phyloP scores from a whole-genome alignment of 1,284 basidiomycete genomes.

The Naganishia sp. region DNA sequence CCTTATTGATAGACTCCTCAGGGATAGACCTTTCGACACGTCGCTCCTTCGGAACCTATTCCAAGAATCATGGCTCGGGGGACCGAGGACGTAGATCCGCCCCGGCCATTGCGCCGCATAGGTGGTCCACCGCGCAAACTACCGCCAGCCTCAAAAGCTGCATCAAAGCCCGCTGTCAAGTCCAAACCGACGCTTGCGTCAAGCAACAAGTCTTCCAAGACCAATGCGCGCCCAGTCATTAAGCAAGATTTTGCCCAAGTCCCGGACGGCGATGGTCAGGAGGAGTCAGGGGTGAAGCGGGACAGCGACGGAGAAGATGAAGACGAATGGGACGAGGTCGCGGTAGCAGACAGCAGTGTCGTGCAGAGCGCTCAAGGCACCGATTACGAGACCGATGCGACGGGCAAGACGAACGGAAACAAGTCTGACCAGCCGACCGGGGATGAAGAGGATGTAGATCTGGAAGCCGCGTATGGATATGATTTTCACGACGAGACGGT shows the following conservation, averaged over 20 bases:
- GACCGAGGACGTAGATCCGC: background rate
- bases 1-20: background rate
- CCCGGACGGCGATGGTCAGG: background rate
- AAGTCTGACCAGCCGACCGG: slow-evolving; percentile 10
- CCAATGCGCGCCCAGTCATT: background rate
- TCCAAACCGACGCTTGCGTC: background rate
- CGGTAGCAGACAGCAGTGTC: slow-evolving; percentile 12
- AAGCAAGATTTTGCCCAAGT: slow-evolving; percentile 16
- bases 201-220: background rate
- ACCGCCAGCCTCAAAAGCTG: background rate
- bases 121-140: slow-evolving; percentile 29
- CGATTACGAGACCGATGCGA: slow-evolving; percentile 30
- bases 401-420: slow-evolving; percentile 12
- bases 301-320: slow-evolving; percentile 30
- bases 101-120: slow-evolving; percentile 19
- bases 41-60: too few species aligned
- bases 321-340: slow-evolving; percentile 34
- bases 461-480: slow-evolving; percentile 32
- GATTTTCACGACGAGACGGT: slow-evolving; percentile 27
- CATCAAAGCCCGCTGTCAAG: slow-evolving; percentile 1
- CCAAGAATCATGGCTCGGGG: slow-evolving; percentile 2
- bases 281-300: background rate
- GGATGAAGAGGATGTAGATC: slow-evolving; percentile 25
- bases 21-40: too few species aligned
- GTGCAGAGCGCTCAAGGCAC: slow-evolving; percentile 7